phyloP scores from a whole-genome alignment of 306 rosid genomes.

The Quercus mongolica region DNA sequence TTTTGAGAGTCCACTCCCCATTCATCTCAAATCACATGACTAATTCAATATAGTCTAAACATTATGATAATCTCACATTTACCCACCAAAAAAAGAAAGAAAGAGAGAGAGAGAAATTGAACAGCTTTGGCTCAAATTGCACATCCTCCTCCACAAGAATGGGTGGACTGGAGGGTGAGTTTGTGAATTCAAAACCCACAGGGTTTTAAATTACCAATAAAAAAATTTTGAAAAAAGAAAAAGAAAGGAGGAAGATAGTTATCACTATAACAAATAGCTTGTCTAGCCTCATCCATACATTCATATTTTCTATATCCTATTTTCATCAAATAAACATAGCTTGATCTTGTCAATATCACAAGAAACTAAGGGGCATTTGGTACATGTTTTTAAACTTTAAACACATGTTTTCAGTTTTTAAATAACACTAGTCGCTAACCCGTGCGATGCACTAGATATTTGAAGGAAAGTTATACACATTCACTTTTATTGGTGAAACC shows the following conservation, averaged over 20 bases:
- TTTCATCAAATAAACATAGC: neutral
- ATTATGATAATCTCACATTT: neutral
- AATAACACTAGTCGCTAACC: too few species aligned
- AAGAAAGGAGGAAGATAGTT: neutral
- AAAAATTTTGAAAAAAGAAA: neutral
- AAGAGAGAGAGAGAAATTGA: too few species aligned
- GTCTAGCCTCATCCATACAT: neutral
- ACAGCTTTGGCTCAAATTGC: too few species aligned
- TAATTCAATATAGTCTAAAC: neutral
- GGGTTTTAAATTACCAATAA: too few species aligned
- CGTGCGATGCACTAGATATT: too few species aligned
- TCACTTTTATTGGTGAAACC: too few species aligned
- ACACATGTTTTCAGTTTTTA: too few species aligned
- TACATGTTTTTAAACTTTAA: too few species aligned
- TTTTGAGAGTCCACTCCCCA: neutral
- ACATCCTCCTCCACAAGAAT: too few species aligned
- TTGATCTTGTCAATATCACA: neutral
- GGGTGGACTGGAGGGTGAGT: too few species aligned
- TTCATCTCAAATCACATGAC: neutral
- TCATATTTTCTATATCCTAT: neutral
- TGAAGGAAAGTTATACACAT: too few species aligned
- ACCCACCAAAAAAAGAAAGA: neutral
- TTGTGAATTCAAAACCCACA: too few species aligned
- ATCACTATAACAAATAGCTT: neutral
- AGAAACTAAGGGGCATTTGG: neutral